phyloP scores from a whole-genome alignment of 768 basidiomycete genomes.

The Podaxis sp. region DNA sequence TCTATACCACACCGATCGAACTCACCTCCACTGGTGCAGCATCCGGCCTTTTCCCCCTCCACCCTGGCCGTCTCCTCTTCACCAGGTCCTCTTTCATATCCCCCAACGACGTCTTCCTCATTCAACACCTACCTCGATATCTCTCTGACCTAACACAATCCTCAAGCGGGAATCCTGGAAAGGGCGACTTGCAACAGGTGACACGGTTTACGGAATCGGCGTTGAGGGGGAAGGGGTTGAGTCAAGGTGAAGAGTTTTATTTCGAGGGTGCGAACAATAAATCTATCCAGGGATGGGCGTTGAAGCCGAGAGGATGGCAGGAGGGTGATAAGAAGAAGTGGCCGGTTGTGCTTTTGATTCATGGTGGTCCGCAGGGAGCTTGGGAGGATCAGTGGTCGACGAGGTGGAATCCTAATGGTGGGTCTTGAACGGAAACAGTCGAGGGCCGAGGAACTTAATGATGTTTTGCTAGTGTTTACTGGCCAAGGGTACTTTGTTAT shows the following conservation, averaged over 20 bases:
- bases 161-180: not conserved
- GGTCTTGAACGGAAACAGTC: slow-evolving; percentile 4
- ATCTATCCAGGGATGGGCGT: slow-evolving; percentile 80
- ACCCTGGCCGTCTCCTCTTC: slow-evolving; percentile 63
- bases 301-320: slow-evolving; percentile 80
- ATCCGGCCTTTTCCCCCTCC: slow-evolving; percentile 60
- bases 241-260: slow-evolving; percentile 78
- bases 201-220: slow-evolving; percentile 62
- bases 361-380: slow-evolving; percentile 79
- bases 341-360: slow-evolving; percentile 80
- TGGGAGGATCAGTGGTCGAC: slow-evolving; percentile 94
- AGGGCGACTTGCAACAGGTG: slow-evolving; percentile 41
- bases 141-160: slow-evolving; percentile 1
- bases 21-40: slow-evolving; percentile 59
- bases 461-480: slow-evolving; percentile 58
- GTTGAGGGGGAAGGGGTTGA: slow-evolving; percentile 57
- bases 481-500: slow-evolving; percentile 88
- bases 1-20: slow-evolving; percentile 52
- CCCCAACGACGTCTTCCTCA: slow-evolving; percentile 77
- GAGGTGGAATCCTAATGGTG: slow-evolving; percentile 89
- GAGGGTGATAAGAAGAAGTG: slow-evolving; percentile 66
- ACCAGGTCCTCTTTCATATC: slow-evolving; percentile 70
- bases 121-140: slow-evolving; percentile 38
- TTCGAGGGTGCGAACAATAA: slow-evolving; percentile 80
- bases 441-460: not conserved